Evolutionary conservation across 495 filamentous ascomycete genomes (phyloP).

Genomic region (Echria macrotheca): DNA sequence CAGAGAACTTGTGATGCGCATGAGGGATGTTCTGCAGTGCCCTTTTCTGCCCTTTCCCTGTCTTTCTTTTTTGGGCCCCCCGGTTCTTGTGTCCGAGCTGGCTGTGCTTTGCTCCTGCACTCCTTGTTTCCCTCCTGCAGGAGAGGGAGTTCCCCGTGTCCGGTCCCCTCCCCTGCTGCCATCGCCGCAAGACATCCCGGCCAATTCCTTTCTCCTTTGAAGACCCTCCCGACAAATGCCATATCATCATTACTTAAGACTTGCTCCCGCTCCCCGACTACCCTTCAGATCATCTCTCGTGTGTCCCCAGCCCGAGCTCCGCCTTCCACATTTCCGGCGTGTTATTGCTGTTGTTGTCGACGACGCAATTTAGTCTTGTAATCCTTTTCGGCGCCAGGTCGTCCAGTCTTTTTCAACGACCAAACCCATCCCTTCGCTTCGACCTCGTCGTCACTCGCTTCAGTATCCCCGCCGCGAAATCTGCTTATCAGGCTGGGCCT

Average conservation of each 20-base stretch:
- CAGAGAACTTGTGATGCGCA: background rate
- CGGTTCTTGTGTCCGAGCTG: slow-evolving; percentile 1
- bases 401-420: slow-evolving; percentile 33
- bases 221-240: too few relatives aligned
- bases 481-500: slow-evolving; percentile 32
- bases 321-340: slow-evolving; percentile 1
- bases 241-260: slow-evolving; percentile 12
- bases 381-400: slow-evolving; percentile 29
- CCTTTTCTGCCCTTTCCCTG: background rate
- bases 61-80: background rate
- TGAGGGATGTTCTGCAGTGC: background rate
- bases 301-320: slow-evolving; percentile 20
- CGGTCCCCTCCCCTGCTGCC: background rate
- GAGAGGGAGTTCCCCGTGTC: background rate
- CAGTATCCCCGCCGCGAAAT: too few relatives aligned
- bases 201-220: background rate
- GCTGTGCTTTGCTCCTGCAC: slow-evolving; percentile 14
- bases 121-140: slow-evolving; percentile 9
- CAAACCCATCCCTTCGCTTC: slow-evolving; percentile 10
- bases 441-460: slow-evolving; percentile 23
- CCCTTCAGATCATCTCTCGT: slow-evolving; percentile 6
- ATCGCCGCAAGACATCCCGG: background rate
- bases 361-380: slow-evolving; percentile 12
- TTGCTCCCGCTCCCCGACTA: background rate
- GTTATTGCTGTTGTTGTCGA: slow-evolving; percentile 14